Conservation (phyloP, 768 basidiomycete genomes). For the Guyanaporus albipodus region DNA sequence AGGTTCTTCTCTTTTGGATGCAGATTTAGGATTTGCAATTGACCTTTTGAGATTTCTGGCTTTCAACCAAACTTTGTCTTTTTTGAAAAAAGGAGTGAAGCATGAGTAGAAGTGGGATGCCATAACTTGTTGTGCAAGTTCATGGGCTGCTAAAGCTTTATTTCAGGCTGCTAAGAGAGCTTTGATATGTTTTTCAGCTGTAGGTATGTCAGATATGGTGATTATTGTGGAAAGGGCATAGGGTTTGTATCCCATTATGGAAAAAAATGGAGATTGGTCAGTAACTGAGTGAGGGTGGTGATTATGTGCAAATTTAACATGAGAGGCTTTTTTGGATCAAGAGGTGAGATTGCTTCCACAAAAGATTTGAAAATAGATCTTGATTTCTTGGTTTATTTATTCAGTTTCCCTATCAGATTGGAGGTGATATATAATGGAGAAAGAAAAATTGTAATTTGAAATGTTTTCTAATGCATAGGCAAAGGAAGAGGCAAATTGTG, state of each 20-base stretch:
- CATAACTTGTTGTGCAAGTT: neutral
- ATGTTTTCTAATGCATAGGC: neutral
- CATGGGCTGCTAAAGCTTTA: neutral
- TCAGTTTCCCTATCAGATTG: neutral
- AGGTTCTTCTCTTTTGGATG: neutral
- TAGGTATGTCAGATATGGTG: too few species aligned
- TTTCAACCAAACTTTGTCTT: too few species aligned
- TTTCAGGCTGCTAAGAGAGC: too few species aligned
- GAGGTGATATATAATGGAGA: too few species aligned
- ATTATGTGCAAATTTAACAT: neutral
- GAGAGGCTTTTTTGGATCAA: neutral
- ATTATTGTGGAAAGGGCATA: too few species aligned
- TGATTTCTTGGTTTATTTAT: neutral
- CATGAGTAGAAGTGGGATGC: neutral
- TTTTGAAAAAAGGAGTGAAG: too few species aligned
- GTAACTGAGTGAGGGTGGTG: neutral
- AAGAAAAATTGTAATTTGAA: neutral
- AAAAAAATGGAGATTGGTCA: too few species aligned
- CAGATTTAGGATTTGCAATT: neutral
- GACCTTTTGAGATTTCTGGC: neutral
- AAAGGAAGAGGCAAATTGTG: neutral
- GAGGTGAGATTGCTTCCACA: neutral
- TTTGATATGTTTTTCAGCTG: too few species aligned
- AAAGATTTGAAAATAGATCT: neutral
- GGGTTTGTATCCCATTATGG: too few species aligned